phyloP scores from a whole-genome alignment of 2,329 filamentous ascomycete genomes.

The Aureobasidium sp. region DNA sequence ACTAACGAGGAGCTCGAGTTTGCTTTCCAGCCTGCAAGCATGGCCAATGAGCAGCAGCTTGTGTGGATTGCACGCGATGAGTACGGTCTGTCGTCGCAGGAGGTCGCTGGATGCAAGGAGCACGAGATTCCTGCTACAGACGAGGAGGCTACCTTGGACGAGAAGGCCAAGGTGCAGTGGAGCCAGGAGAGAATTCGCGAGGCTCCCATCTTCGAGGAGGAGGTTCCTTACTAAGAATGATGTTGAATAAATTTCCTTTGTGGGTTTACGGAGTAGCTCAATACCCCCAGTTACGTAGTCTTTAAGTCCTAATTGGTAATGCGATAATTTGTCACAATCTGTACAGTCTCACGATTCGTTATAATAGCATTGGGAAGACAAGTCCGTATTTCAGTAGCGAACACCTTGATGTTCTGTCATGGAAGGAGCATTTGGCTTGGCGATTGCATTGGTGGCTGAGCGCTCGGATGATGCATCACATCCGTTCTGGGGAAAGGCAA shows the following conservation, averaged over 20 bases:
- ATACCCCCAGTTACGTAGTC: slow-evolving; percentile 1
- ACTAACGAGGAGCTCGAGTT: slow-evolving; percentile 28
- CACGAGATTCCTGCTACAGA: slow-evolving; percentile 37
- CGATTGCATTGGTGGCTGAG: background rate
- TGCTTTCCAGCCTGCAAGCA: slow-evolving; percentile 39
- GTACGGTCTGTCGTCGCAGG: slow-evolving; percentile 36
- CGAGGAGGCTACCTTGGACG: slow-evolving; percentile 38
- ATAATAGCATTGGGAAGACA: background rate
- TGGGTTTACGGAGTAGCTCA: background rate
- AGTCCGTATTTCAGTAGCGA: background rate
- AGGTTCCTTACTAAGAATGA: slow-evolving; percentile 11
- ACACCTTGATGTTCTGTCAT: background rate
- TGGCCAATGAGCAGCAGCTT: slow-evolving; percentile 37
- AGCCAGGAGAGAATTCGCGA: slow-evolving; percentile 35
- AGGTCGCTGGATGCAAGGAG: slow-evolving; percentile 35
- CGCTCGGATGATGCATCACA: background rate
- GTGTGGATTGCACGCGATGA: slow-evolving; percentile 41
- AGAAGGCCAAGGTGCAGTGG: slow-evolving; percentile 40
- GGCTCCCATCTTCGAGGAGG: slow-evolving; percentile 37
- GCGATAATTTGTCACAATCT: background rate
- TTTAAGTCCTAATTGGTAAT: slow-evolving; percentile 1
- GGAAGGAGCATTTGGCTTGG: background rate
- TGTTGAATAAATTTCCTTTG: background rate
- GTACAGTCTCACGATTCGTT: no score
- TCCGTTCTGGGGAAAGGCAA: background rate